phyloP scores from a whole-genome alignment of 441 rosid species.

The Croton laevigatus region DNA sequence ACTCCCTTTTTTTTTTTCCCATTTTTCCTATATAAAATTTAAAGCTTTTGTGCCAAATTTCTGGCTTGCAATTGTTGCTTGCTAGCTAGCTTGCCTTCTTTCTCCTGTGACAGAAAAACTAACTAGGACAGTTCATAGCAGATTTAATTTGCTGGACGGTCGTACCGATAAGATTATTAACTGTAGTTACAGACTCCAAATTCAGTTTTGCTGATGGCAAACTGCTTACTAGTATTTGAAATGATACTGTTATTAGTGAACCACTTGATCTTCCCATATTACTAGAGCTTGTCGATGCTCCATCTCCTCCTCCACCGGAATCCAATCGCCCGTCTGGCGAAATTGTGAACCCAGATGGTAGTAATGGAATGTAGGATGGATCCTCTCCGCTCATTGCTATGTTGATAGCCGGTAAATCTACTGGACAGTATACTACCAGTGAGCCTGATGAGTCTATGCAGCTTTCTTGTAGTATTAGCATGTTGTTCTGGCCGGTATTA shows the following conservation, averaged over 20 bases:
- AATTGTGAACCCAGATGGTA: slow-evolving; percentile 89
- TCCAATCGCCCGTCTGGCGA: slow-evolving; percentile 55
- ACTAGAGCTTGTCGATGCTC: slow-evolving; percentile 72
- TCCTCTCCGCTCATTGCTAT: slow-evolving; percentile 93
- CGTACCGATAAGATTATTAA: slow-evolving; percentile 76
- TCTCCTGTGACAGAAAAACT: too few species aligned
- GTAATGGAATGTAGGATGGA: slow-evolving; percentile 78
- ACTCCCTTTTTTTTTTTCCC: background rate
- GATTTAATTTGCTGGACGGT: slow-evolving; percentile 94
- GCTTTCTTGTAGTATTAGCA: slow-evolving; percentile 96
- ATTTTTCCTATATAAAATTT: slow-evolving; percentile 32
- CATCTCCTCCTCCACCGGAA: slow-evolving; percentile 50
- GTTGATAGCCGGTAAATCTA: slow-evolving; percentile 77
- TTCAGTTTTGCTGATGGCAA: slow-evolving; percentile 85
- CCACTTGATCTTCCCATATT: slow-evolving; percentile 44
- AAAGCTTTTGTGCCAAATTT: too few species aligned
- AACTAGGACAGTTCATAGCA: slow-evolving; percentile 76
- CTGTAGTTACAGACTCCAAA: slow-evolving; percentile 91
- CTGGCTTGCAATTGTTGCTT: too few species aligned
- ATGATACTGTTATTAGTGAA: slow-evolving; percentile 85
- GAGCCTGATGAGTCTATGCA: slow-evolving; percentile 86
- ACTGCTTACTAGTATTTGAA: slow-evolving; percentile 91
- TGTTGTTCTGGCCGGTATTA: slow-evolving; percentile 71
- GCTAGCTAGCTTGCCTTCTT: too few species aligned
- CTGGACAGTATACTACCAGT: slow-evolving; percentile 76